Evolutionary conservation across 345 rosid species (phyloP), one percentile per base, ranked within the genome.

Genomic region (Punica granatum): DNA sequence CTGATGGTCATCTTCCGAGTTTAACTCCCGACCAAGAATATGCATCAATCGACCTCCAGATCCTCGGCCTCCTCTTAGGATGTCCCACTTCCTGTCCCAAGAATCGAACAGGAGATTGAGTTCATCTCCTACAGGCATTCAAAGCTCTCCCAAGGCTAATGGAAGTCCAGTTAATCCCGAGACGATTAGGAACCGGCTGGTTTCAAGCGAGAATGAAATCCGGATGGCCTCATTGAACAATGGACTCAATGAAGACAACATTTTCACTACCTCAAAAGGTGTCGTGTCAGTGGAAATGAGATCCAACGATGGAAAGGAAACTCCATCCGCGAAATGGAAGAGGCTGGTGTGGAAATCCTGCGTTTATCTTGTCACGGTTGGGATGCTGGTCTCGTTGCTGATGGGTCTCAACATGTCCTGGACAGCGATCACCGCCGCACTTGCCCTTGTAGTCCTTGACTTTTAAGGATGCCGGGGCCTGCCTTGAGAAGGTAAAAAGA

Each of bases 1-100:
- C 88, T 90, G 21, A 93, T 90, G 98, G 96, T 93, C 51, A 63
- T 93, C 51, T 90, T 89, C 75, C 81, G 30, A 65, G 90, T 90
- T 53, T 87, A 36, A 75, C 88, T 26, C 92, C 94, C 0, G 90
- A 87, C 36, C 84, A 90, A 65, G 97, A 96, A 13, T 89, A 88
- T 36, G 86, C 82, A 12, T 86, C 98, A 14, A 89, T 93, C 54
- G 96, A 93, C n/a, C n/a, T n/a, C n/a, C n/a, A n/a, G n/a, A n/a
- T n/a, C n/a, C n/a, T n/a, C n/a, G n/a, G n/a, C n/a, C 97, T 90
- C 68, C 43, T 62, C 14, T 62, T 62, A 51, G 23, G 58, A 51
- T 51, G 58, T n/a, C 26, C 58, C 58, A 51, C 28, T 51, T 30
- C 30, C 58, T 13, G 58, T n/a, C 58, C 58, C 58, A 51, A 23